These are phyloP conservation scores for Geosmithia putterillii DNA, from an alignment of 2,329 filamentous ascomycete species.

Conservation along the genomic window DNA sequence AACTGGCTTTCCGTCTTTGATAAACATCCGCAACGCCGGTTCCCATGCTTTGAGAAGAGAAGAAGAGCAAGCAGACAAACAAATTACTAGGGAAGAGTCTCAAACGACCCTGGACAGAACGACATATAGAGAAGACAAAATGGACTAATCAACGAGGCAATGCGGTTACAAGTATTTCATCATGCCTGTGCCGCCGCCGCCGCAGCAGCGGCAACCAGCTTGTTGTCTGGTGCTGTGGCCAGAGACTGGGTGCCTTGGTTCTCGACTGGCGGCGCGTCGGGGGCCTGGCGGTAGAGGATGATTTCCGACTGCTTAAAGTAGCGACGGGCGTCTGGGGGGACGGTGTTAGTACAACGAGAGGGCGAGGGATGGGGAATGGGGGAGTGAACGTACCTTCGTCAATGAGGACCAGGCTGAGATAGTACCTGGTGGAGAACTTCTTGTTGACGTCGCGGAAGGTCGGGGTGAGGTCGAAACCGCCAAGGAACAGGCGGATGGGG, in stretches of 20 bases:
- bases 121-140: neutral
- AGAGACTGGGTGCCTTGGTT: conserved; percentile 26
- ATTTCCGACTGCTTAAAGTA: conserved; percentile 99
- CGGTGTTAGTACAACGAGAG: neutral
- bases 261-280: conserved; percentile 30
- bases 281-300: conserved; percentile 78
- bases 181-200: conserved; percentile 3
- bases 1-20: neutral
- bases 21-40: conserved; percentile 20
- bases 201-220: conserved; percentile 17
- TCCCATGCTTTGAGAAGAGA: conserved; percentile 23
- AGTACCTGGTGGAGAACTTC: conserved; percentile 98
- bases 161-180: no score
- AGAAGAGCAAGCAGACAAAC: neutral
- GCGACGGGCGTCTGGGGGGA: conserved; percentile 64
- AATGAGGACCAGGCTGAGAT: conserved; percentile 88
- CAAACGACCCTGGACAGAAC: no score
- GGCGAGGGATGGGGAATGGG: neutral
- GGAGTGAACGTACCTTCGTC: conserved; percentile 59
- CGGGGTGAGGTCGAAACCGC: conserved; percentile 92
- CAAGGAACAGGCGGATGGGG: conserved; percentile 90
- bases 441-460: conserved; percentile 99
- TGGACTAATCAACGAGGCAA: no score
- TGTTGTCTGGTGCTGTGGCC: conserved; percentile 30
- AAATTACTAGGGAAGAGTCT: neutral